Conservation (phyloP, 2,329 filamentous ascomycete species). For the Neophaeococcomyces mojaviensis region DNA sequence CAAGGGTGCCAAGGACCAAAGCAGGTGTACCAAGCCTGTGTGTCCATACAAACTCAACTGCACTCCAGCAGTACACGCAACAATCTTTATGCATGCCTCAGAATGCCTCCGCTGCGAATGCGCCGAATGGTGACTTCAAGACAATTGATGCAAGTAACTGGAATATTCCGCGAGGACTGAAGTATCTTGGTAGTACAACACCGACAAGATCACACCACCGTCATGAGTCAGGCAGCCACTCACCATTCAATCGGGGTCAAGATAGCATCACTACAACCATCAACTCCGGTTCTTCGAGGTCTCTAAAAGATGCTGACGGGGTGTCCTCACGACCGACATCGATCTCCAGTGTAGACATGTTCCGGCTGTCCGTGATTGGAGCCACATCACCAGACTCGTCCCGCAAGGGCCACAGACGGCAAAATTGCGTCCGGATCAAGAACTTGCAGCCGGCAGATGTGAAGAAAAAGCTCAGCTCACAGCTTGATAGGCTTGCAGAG, state of each 20-base stretch:
- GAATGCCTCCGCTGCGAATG: slow-evolving; percentile 1
- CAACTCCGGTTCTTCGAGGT: neutral
- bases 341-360: slow-evolving; percentile 18
- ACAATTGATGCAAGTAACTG: slow-evolving; percentile 15
- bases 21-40: neutral
- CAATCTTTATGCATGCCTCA: neutral
- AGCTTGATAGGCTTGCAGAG: slow-evolving; percentile 30
- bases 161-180: slow-evolving; percentile 2
- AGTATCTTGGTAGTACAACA: neutral
- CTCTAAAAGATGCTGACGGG: neutral
- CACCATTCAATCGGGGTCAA: neutral
- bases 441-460: slow-evolving; percentile 27
- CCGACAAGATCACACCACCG: neutral
- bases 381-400: slow-evolving; percentile 11
- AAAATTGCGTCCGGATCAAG: slow-evolving; percentile 36
- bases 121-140: slow-evolving; percentile 12
- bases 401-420: slow-evolving; percentile 33
- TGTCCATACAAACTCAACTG: neutral
- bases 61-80: neutral
- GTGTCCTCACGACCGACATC: slow-evolving; percentile 14
- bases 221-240: neutral
- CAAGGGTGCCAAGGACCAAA: neutral
- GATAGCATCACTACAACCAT: neutral
- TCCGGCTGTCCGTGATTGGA: slow-evolving; percentile 9
- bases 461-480: slow-evolving; percentile 24